phyloP scores from a whole-genome alignment of 257 asterid genomes.

The Echium plantagineum region DNA sequence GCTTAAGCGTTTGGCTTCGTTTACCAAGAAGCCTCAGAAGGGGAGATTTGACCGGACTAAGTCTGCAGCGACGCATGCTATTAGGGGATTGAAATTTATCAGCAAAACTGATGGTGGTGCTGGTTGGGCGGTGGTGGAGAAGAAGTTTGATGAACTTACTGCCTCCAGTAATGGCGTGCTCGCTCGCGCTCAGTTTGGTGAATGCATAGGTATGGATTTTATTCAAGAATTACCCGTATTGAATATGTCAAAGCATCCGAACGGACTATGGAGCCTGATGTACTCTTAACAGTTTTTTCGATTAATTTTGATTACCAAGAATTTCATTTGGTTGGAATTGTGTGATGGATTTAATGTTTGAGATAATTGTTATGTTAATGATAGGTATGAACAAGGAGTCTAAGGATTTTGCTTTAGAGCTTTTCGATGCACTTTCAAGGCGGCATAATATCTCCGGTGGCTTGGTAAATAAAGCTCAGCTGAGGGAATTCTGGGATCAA shows the following conservation, averaged over 20 bases:
- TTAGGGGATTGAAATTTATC: conserved; percentile 71
- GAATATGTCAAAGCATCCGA: too few species aligned
- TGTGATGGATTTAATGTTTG: neutral
- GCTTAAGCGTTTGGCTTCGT: conserved; percentile 55
- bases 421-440: conserved; percentile 63
- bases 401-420: conserved; percentile 63
- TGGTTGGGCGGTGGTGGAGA: conserved; percentile 69
- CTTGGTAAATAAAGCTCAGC: conserved; percentile 43
- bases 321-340: neutral
- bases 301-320: neutral
- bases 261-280: too few species aligned
- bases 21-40: conserved; percentile 26
- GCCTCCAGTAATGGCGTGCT: conserved; percentile 38
- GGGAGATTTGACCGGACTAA: conserved; percentile 43
- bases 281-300: too few species aligned
- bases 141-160: conserved; percentile 51
- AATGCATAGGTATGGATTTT: conserved; percentile 62
- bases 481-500: conserved; percentile 76
- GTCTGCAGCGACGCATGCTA: conserved; percentile 68
- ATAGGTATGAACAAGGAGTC: conserved; percentile 80
- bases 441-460: conserved; percentile 48
- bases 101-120: conserved; percentile 66
- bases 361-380: neutral
- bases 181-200: conserved; percentile 56
- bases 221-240: too few species aligned